A percentile compares a stretch with the other conserved stretches of the same genome.
These are phyloP conservation scores for Wickerhamiella qilinensis DNA, from an alignment of 805 yeast species.

Conservation along the genomic window DNA sequence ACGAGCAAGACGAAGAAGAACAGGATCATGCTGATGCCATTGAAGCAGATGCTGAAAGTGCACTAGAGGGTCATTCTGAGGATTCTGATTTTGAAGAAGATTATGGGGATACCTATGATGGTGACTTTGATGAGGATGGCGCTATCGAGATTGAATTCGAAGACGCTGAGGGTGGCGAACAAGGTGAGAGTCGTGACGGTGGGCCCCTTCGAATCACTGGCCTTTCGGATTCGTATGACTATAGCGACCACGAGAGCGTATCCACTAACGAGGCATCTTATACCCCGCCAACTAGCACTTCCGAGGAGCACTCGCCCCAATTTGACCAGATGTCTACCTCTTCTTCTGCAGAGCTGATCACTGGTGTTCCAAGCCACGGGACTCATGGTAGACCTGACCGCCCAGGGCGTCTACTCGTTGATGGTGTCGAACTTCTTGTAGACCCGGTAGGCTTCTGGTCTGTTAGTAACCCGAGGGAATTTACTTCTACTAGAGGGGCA, in stretches of 20 bases:
- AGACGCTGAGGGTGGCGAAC: background rate
- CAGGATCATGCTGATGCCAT: background rate
- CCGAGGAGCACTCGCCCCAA: background rate
- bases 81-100: slow-evolving; percentile 1
- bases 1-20: slow-evolving; percentile 3
- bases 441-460: background rate
- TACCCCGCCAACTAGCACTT: background rate
- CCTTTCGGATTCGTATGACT: background rate
- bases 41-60: background rate
- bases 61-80: background rate
- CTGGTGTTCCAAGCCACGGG: background rate
- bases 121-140: background rate
- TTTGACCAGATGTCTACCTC: background rate
- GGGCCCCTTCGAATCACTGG: background rate
- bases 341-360: background rate
- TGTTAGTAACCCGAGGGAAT: background rate
- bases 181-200: background rate
- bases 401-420: background rate
- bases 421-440: background rate
- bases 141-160: slow-evolving; percentile 1
- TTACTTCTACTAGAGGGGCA: background rate
- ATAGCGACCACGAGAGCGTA: background rate
- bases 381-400: background rate
- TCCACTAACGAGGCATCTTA: background rate
- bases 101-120: background rate